Evolutionary conservation across 257 asterid genomes (phyloP).

Genomic region (Petrea volubilis): DNA sequence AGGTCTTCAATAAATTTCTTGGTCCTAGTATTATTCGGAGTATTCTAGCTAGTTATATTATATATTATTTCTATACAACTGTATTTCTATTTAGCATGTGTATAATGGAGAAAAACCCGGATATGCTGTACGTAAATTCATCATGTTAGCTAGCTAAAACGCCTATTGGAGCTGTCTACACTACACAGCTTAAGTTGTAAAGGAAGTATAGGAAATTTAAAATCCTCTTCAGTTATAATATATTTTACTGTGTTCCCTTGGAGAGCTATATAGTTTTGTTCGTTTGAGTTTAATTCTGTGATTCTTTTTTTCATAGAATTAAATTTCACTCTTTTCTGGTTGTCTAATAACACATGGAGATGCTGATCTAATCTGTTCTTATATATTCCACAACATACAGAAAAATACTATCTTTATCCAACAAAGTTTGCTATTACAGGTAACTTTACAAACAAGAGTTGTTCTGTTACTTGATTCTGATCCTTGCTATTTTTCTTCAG

Average conservation of each 20-base stretch:
- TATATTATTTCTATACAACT: not conserved
- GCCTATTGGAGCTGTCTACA: not conserved
- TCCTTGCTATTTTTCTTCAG: slow-evolving; percentile 21
- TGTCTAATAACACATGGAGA: not conserved
- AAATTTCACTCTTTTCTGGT: not conserved
- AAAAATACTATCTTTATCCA: too few species aligned
- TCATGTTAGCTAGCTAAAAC: not conserved
- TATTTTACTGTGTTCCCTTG: not conserved
- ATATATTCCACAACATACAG: slow-evolving; percentile 13
- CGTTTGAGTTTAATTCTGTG: not conserved
- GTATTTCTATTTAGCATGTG: not conserved
- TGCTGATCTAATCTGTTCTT: slow-evolving; percentile 22
- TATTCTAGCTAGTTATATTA: slow-evolving; percentile 5
- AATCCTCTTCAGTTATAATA: not conserved
- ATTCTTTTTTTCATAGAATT: not conserved
- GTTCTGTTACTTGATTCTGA: not conserved
- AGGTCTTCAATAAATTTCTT: not conserved
- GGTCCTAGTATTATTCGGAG: slow-evolving; percentile 9
- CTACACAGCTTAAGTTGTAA: not conserved
- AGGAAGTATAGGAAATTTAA: slow-evolving; percentile 16
- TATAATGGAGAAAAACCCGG: not conserved
- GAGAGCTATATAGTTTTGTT: not conserved
- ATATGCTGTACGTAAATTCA: slow-evolving; percentile 9
- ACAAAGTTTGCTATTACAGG: too few species aligned
- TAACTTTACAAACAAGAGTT: slow-evolving; percentile 8